These are phyloP conservation scores for Lecanicillium sp. DNA, from an alignment of 2,329 filamentous ascomycete species.

Conservation along the genomic window DNA sequence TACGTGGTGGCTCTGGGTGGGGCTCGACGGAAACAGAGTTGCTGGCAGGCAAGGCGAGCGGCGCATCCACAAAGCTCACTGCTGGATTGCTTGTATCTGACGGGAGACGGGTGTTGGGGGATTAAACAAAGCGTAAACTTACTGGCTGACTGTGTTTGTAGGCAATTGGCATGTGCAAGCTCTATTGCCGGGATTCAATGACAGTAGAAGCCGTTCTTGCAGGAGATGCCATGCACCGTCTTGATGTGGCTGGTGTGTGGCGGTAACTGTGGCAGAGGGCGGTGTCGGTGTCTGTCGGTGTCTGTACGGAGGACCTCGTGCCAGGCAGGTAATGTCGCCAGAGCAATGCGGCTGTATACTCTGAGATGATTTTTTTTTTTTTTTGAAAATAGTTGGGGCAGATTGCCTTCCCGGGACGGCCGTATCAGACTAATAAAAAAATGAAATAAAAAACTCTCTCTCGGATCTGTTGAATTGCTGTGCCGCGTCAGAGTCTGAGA, in stretches of 20 bases:
- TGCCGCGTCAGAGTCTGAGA: no score
- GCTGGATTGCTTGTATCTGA: not conserved
- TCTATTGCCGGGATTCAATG: no score
- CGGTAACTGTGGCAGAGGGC: not conserved
- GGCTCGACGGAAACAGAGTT: not conserved
- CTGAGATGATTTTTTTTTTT: no score
- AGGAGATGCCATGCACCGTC: no score
- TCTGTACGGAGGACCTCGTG: no score
- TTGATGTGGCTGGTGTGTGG: not conserved
- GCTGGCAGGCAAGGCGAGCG: not conserved
- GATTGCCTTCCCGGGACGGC: not conserved
- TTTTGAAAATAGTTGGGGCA: conserved; percentile 13
- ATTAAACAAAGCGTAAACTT: no score
- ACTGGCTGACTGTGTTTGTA: no score
- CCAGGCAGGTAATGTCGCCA: no score
- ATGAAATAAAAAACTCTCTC: no score
- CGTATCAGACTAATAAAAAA: conserved; percentile 8
- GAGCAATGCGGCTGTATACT: conserved; percentile 2
- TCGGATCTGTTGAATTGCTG: conserved; percentile 12
- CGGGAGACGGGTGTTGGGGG: not conserved
- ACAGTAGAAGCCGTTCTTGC: no score
- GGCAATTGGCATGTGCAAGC: no score
- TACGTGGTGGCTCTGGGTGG: not conserved
- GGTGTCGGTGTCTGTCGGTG: conserved; percentile 9
- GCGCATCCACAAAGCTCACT: not conserved